These are phyloP conservation scores for Yamadazyma triangularis DNA, from an alignment of 1,139 yeast species.

Conservation along the genomic window DNA sequence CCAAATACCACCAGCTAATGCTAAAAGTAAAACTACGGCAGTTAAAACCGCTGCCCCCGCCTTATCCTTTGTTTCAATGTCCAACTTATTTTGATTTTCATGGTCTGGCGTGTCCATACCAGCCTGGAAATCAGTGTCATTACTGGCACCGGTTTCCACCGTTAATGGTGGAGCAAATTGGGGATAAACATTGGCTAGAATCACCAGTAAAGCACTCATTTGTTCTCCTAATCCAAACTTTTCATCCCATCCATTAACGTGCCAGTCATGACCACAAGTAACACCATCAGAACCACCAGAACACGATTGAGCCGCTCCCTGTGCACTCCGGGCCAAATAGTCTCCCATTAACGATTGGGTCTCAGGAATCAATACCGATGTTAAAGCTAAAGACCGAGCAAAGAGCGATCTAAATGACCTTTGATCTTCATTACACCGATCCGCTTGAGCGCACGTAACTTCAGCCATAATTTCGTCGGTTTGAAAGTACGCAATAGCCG, in stretches of 20 bases:
- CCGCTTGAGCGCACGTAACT: conserved; percentile 52
- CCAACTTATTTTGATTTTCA: conserved; percentile 26
- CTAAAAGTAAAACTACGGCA: conserved; percentile 33
- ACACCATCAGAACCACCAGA: conserved; percentile 71
- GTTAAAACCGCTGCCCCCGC: conserved; percentile 49
- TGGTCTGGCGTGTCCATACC: conserved; percentile 30
- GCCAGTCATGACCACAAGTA: conserved; percentile 74
- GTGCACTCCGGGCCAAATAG: conserved; percentile 49
- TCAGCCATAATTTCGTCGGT: conserved; percentile 52
- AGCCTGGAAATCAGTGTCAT: conserved; percentile 42
- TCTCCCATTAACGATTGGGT: conserved; percentile 38
- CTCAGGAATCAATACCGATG: conserved; percentile 54
- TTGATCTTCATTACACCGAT: conserved; percentile 69
- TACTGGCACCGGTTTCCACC: conserved; percentile 42
- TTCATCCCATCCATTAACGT: conserved; percentile 54
- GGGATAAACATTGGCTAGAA: conserved; percentile 31
- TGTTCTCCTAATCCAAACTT: conserved; percentile 76
- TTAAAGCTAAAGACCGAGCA: conserved; percentile 58
- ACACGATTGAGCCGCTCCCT: conserved; percentile 68
- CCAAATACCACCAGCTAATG: conserved; percentile 42
- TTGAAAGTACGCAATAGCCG: conserved; percentile 45
- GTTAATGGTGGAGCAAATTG: conserved; percentile 30
- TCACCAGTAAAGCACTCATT: conserved; percentile 66
- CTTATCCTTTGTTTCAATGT: conserved; percentile 33
- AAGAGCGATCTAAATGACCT: conserved; percentile 72